Conservation (phyloP, 495 filamentous ascomycete genomes). For the Stereocaulon alpinum region DNA sequence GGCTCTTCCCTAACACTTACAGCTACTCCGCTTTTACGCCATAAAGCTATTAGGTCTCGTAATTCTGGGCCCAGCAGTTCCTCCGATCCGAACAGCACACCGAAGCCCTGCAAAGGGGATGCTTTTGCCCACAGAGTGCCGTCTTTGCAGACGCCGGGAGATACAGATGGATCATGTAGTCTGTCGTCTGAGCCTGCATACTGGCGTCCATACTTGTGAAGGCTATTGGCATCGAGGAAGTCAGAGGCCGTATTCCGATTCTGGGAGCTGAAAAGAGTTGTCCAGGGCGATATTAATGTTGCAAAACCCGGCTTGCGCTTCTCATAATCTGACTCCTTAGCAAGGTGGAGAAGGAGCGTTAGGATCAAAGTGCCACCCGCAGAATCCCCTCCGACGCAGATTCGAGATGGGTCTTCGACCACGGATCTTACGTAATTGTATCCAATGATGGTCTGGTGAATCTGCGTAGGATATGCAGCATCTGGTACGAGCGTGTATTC, state of each 20-base stretch:
- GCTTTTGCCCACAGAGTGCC: slow-evolving; percentile 51
- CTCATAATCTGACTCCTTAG: slow-evolving; percentile 25
- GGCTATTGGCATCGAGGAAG: slow-evolving; percentile 31
- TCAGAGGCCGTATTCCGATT: slow-evolving; percentile 44
- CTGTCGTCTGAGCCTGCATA: slow-evolving; percentile 45
- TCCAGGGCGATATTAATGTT: slow-evolving; percentile 42
- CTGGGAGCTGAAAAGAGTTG: slow-evolving; percentile 18
- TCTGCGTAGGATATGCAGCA: slow-evolving; percentile 54
- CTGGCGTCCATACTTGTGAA: slow-evolving; percentile 53
- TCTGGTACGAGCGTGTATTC: slow-evolving; percentile 76
- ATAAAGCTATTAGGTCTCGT: slow-evolving; percentile 36
- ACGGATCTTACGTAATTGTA: slow-evolving; percentile 55
- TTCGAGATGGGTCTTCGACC: slow-evolving; percentile 39
- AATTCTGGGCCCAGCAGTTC: slow-evolving; percentile 62
- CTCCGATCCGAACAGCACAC: slow-evolving; percentile 56
- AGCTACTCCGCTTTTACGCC: slow-evolving; percentile 36
- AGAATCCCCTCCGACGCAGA: slow-evolving; percentile 63
- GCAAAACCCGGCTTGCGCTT: slow-evolving; percentile 42
- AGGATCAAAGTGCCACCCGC: slow-evolving; percentile 62
- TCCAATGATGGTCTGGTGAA: slow-evolving; percentile 52
- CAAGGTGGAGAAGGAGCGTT: slow-evolving; percentile 52
- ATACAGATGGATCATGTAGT: slow-evolving; percentile 45
- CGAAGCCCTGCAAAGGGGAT: slow-evolving; percentile 47
- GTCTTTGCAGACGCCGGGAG: slow-evolving; percentile 58
- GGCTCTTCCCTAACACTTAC: slow-evolving; percentile 42